These are phyloP conservation scores for Fusarium siculi DNA, from an alignment of 2,329 filamentous ascomycete species.

Conservation along the genomic window DNA sequence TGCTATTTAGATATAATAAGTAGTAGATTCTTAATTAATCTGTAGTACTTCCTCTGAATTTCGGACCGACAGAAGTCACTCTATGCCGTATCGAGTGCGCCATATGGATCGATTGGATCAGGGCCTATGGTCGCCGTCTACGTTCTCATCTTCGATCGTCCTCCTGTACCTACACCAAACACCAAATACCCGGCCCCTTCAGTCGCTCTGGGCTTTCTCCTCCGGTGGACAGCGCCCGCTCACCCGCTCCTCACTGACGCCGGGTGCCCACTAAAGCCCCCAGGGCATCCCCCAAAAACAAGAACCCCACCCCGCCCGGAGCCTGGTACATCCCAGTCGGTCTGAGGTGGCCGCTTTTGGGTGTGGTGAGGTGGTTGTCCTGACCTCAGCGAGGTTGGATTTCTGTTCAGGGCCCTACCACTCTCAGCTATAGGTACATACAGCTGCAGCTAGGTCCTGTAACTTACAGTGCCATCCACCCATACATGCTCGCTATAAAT, in stretches of 20 bases:
- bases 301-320: constrained; percentile 31
- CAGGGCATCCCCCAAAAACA: constrained; percentile 30
- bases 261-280: constrained; percentile 27
- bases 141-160: constrained; percentile 3
- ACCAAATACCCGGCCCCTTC: neutral
- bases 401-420: constrained; percentile 28
- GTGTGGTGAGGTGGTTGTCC: constrained; percentile 23
- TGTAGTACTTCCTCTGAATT: too few species aligned
- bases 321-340: constrained; percentile 22
- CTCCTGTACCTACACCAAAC: neutral
- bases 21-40: too few species aligned
- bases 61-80: too few species aligned
- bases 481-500: constrained; percentile 19
- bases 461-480: constrained; percentile 1
- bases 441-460: constrained; percentile 10
- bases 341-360: constrained; percentile 32
- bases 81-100: too few species aligned
- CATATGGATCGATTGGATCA: too few species aligned
- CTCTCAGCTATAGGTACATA: constrained; percentile 15
- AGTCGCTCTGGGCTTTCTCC: neutral
- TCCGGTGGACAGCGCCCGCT: constrained; percentile 19
- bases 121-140: neutral
- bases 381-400: constrained; percentile 26
- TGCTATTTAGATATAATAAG: too few species aligned
- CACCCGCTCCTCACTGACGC: constrained; percentile 15